These are phyloP conservation scores for Globisporangium echinulatum DNA, from an alignment of 352 stramenopile genomes.

Conservation along the genomic window DNA sequence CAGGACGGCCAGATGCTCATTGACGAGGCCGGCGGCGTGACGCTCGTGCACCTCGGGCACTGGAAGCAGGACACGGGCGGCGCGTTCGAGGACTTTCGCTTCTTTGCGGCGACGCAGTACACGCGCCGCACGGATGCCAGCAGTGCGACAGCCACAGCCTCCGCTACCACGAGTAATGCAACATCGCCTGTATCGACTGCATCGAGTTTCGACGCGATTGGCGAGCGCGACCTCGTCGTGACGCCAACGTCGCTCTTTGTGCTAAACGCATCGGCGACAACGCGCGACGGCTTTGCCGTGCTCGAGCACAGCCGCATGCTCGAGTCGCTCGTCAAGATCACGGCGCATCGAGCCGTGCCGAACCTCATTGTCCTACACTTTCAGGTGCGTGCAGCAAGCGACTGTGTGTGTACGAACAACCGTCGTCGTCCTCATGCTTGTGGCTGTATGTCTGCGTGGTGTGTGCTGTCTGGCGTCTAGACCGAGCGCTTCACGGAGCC, in stretches of 20 bases:
- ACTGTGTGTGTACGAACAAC: no score
- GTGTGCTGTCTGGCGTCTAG: not conserved
- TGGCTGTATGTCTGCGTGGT: not conserved
- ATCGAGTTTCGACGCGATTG: slow-evolving; percentile 21
- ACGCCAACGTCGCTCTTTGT: slow-evolving; percentile 42
- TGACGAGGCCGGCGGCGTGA: slow-evolving; percentile 15
- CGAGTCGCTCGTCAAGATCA: slow-evolving; percentile 47
- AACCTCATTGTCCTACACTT: slow-evolving; percentile 77
- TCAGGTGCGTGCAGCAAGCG: slow-evolving; percentile 27
- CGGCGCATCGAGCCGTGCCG: slow-evolving; percentile 39
- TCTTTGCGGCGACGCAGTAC: slow-evolving; percentile 38
- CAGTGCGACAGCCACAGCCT: not conserved
- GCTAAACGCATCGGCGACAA: slow-evolving; percentile 34
- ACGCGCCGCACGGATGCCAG: not conserved
- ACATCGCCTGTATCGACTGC: not conserved
- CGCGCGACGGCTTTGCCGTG: slow-evolving; percentile 37
- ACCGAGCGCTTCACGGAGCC: slow-evolving; percentile 4
- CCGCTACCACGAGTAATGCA: not conserved
- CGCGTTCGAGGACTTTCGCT: slow-evolving; percentile 36
- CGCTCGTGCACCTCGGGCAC: slow-evolving; percentile 34
- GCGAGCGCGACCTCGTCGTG: slow-evolving; percentile 66
- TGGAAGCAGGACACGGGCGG: slow-evolving; percentile 35
- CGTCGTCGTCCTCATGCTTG: not conserved
- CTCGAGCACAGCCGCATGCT: slow-evolving; percentile 58
- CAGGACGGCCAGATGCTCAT: slow-evolving; percentile 12